Evolutionary conservation across 2,329 filamentous ascomycete genomes (phyloP), one percentile per base, ranked within the genome.

Genomic region (Lecanicillium sp.): DNA sequence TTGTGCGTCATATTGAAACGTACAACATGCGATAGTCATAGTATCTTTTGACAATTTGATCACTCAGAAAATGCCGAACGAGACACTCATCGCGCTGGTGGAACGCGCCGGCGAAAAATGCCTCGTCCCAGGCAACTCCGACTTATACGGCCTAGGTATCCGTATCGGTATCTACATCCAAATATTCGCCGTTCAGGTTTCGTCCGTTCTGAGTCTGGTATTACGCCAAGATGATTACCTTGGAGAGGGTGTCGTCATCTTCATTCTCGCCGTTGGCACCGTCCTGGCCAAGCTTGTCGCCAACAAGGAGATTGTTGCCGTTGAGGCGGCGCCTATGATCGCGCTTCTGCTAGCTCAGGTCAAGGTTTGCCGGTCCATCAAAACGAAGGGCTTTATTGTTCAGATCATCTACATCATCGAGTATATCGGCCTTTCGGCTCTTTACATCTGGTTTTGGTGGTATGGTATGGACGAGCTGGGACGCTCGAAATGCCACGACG

Each of bases 71-170:
- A 35, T 49, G 47, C 9, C 38, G 6, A 49, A 49, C 26, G 40
- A 32, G 32, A 49, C 42, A 14, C 27, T 44, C 17, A n/a, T 19
- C 7, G 8, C 36, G 35, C 26, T 44, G 35, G 27, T 17, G 11
- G 20, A 15, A 15, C 48, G 46, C 20, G 33, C 36, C 20, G 26
- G 32, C 10, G 32, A 10, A 2, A 4, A 10, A 5, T 59, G 56
- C 48, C 52, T 51, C 12, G 37, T 61, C 36, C 0, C 23, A 19
- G 59, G 58, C 49, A 53, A 60, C 38, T 9, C 49, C 40, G 58
- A 61, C 36, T 52, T 61, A 19, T 60, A 61, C 51, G 59, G 59
- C 26, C 53, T 61, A 19, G 59, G 59, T 30, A 59, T 61, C 51
- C 55, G 59, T 32, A 32, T 61, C 45, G 58, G 58, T 43, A 55